A percentile compares a stretch with the other conserved stretches of the same genome.
phyloP scores from a whole-genome alignment of 352 stramenopile genomes.

The Blastocystis sp. region DNA sequence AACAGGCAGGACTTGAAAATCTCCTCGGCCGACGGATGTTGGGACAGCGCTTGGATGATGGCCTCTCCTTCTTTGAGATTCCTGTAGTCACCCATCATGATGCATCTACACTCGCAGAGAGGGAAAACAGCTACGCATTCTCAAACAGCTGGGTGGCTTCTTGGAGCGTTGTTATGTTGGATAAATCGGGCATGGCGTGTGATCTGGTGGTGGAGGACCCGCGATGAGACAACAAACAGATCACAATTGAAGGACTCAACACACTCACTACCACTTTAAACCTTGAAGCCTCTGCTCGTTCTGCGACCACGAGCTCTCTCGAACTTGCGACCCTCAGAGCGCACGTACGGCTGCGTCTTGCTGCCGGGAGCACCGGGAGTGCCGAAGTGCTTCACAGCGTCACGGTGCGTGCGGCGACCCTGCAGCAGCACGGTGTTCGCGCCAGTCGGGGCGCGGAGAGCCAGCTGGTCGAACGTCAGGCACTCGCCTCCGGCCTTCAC shows the following conservation, averaged over 20 bases:
- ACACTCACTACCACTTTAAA: slow-evolving; percentile 37
- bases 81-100: slow-evolving; percentile 43
- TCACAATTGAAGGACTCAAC: slow-evolving; percentile 66
- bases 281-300: slow-evolving; percentile 20
- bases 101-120: slow-evolving; percentile 11
- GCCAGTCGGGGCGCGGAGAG: too few species aligned
- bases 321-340: too few species aligned
- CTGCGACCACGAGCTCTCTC: too few species aligned
- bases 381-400: too few species aligned
- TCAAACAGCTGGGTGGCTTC: slow-evolving; percentile 51
- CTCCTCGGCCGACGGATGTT: slow-evolving; percentile 1
- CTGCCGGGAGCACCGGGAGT: too few species aligned
- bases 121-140: neutral
- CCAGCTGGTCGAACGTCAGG: too few species aligned
- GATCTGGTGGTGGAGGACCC: neutral
- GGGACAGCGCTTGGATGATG: slow-evolving; percentile 12
- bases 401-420: too few species aligned
- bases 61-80: slow-evolving; percentile 39
- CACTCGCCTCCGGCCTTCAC: too few species aligned
- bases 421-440: too few species aligned
- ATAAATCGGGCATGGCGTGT: slow-evolving; percentile 13
- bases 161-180: slow-evolving; percentile 29
- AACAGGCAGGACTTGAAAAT: slow-evolving; percentile 23
- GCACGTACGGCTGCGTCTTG: too few species aligned
- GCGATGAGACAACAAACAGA: slow-evolving; percentile 16